Conservation (phyloP, 192 early-diverging fungal genomes). For the Rhizophagus clarus region DNA sequence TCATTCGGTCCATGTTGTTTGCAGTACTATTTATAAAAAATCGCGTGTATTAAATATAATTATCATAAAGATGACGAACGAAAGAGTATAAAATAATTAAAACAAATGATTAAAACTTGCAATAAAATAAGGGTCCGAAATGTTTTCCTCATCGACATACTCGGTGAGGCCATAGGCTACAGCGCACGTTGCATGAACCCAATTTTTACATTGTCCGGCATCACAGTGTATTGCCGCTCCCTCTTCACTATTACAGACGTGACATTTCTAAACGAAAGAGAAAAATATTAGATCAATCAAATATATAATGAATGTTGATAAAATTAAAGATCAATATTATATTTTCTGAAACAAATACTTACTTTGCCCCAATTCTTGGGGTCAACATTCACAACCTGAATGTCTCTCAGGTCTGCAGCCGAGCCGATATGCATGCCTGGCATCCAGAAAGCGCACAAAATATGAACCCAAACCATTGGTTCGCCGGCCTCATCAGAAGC, state of each 20-base stretch:
- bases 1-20: not conserved
- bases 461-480: slow-evolving; percentile 43
- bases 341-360: slow-evolving; percentile 2
- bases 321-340: not conserved
- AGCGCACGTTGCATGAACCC: slow-evolving; percentile 53
- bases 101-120: not conserved
- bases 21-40: not conserved
- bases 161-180: slow-evolving; percentile 48
- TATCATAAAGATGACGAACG: not conserved
- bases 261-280: slow-evolving; percentile 39
- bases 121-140: slow-evolving; percentile 55
- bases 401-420: slow-evolving; percentile 39
- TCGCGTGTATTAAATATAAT: too few species aligned
- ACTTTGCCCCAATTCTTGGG: slow-evolving; percentile 54
- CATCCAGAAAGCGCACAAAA: slow-evolving; percentile 55
- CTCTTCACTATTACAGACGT: slow-evolving; percentile 43
- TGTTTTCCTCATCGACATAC: slow-evolving; percentile 46
- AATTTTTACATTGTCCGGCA: slow-evolving; percentile 51
- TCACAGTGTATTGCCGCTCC: slow-evolving; percentile 54
- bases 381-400: slow-evolving; percentile 45
- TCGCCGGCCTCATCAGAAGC: slow-evolving; percentile 38
- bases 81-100: not conserved
- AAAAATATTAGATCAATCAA: too few species aligned
- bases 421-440: slow-evolving; percentile 49
- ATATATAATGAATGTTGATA: too few species aligned